phyloP scores from a whole-genome alignment of 768 basidiomycete genomes.

The Termitomyces eurrhizus region DNA sequence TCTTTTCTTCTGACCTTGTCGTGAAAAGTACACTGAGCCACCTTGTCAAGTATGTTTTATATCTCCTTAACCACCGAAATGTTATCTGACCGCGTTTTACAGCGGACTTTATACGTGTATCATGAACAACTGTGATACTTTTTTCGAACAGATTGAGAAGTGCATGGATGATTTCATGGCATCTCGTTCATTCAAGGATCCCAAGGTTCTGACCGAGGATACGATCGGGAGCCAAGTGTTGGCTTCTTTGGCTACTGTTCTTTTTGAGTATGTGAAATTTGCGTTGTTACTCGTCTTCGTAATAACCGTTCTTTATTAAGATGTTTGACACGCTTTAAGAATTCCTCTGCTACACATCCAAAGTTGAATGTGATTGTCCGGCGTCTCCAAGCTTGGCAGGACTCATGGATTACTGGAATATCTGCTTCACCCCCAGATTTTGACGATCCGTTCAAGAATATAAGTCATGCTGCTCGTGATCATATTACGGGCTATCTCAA shows the following conservation, averaged over 20 bases:
- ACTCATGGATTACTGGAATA: slow-evolving; percentile 43
- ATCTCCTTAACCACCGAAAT: not conserved
- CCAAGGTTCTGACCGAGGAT: slow-evolving; percentile 4
- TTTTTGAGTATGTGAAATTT: slow-evolving; percentile 44
- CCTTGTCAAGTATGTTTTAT: slow-evolving; percentile 42
- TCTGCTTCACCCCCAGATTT: slow-evolving; percentile 35
- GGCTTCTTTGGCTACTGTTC: slow-evolving; percentile 39
- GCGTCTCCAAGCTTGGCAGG: slow-evolving; percentile 41
- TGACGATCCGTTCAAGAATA: slow-evolving; percentile 35
- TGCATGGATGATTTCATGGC: slow-evolving; percentile 36
- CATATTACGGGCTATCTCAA: slow-evolving; percentile 34
- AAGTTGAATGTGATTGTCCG: slow-evolving; percentile 36
- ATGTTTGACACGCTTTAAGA: slow-evolving; percentile 56
- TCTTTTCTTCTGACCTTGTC: slow-evolving; percentile 55
- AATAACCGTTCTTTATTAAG: slow-evolving; percentile 24
- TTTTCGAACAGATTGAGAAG: slow-evolving; percentile 35
- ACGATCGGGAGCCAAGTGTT: slow-evolving; percentile 40
- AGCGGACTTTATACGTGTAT: slow-evolving; percentile 45
- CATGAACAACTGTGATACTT: slow-evolving; percentile 39
- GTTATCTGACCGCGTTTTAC: not conserved
- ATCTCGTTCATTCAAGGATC: slow-evolving; percentile 33
- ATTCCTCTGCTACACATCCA: slow-evolving; percentile 43
- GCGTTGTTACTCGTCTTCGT: slow-evolving; percentile 9
- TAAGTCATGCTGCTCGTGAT: slow-evolving; percentile 27
- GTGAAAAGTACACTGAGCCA: slow-evolving; percentile 51